Conservation (phyloP, 768 basidiomycete genomes). For the Mrakia hoshinonis region DNA sequence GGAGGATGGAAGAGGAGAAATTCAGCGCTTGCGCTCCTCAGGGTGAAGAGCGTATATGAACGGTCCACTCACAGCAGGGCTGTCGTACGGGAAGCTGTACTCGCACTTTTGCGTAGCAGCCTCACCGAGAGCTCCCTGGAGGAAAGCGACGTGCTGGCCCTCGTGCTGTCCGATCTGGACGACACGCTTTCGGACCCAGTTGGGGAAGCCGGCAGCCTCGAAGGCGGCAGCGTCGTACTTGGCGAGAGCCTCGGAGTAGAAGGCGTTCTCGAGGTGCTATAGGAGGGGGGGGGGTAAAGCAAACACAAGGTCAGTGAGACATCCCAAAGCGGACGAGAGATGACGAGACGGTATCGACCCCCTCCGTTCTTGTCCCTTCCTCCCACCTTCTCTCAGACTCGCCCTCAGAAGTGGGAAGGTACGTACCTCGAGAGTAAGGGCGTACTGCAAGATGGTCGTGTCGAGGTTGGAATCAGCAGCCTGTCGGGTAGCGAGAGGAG, state of each 20-base stretch:
- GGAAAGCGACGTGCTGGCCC: slow-evolving; percentile 21
- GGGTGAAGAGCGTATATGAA: no score
- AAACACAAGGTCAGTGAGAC: background rate
- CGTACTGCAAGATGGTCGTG: no score
- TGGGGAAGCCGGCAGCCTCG: slow-evolving; percentile 42
- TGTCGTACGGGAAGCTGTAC: slow-evolving; percentile 42
- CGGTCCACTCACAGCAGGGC: no score
- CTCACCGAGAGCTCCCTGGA: slow-evolving; percentile 47
- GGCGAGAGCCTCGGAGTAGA: slow-evolving; percentile 39
- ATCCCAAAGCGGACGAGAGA: background rate
- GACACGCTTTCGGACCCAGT: slow-evolving; percentile 47
- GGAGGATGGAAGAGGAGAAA: no score
- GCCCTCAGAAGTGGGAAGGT: no score
- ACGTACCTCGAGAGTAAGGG: no score
- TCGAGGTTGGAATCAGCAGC: no score
- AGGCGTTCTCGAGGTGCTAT: slow-evolving; percentile 25
- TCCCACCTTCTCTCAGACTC: no score
- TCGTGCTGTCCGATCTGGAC: slow-evolving; percentile 7
- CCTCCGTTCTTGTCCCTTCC: no score
- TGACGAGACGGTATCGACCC: no score
- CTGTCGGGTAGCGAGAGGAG: no score
- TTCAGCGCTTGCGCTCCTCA: no score
- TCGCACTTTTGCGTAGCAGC: slow-evolving; percentile 50
- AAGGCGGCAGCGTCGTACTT: slow-evolving; percentile 50
- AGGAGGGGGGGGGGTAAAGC: background rate